A percentile compares a stretch with the other conserved stretches of the same genome.
These are phyloP conservation scores for Pterocarpus macrocarpus DNA, from an alignment of 306 rosid genomes.

Conservation along the genomic window DNA sequence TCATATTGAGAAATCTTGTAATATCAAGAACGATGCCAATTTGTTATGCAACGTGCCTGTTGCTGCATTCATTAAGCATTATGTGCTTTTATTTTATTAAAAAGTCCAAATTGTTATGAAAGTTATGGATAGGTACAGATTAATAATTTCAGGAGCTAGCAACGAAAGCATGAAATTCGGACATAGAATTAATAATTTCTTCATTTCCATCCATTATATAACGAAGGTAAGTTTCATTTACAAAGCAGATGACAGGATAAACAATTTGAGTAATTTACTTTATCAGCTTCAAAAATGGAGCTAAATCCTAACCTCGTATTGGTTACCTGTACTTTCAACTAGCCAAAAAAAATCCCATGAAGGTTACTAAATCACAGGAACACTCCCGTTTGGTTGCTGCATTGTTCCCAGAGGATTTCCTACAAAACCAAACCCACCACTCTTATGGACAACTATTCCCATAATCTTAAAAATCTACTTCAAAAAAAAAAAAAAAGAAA, in stretches of 20 bases:
- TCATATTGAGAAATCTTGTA: constrained; percentile 11
- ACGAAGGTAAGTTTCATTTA: constrained; percentile 53
- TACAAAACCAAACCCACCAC: constrained; percentile 65
- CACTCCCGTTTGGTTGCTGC: constrained; percentile 80
- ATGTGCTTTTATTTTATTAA: background rate
- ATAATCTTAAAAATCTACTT: constrained; percentile 34
- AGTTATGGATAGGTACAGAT: background rate
- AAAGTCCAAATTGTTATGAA: background rate
- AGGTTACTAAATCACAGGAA: constrained; percentile 74
- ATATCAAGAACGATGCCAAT: constrained; percentile 16
- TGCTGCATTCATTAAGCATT: constrained; percentile 21
- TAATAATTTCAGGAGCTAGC: constrained; percentile 31
- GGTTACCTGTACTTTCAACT: constrained; percentile 65
- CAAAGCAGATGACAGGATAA: constrained; percentile 60
- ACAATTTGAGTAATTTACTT: constrained; percentile 65
- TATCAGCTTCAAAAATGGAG: constrained; percentile 61
- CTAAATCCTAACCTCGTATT: constrained; percentile 75
- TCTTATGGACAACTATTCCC: constrained; percentile 30
- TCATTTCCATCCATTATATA: constrained; percentile 57
- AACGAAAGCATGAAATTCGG: constrained; percentile 3
- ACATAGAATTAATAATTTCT: constrained; percentile 33
- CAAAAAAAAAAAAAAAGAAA: background rate
- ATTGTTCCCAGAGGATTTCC: constrained; percentile 76
- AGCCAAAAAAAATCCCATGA: constrained; percentile 60
- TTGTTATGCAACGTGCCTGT: constrained; percentile 31